Conservation (phyloP, 495 filamentous ascomycete genomes). For the Apodospora peruviana region DNA sequence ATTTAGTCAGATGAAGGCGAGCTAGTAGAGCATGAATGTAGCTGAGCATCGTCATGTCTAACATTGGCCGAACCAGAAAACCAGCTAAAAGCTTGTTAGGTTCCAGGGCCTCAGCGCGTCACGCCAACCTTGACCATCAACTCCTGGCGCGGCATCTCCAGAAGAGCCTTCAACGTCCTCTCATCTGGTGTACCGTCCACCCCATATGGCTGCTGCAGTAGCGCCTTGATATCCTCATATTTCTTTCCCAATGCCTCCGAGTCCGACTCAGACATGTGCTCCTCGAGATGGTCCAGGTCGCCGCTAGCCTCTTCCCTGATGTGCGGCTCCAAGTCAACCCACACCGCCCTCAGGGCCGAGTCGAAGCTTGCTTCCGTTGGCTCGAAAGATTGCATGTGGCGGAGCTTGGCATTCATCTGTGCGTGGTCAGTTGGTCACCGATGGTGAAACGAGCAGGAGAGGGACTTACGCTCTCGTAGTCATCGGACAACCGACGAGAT, state of each 20-base stretch:
- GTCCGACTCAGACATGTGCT: conserved; percentile 14
- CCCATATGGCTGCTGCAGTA: conserved; percentile 25
- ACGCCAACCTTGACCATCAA: not conserved
- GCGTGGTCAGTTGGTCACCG: not conserved
- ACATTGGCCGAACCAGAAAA: too few species aligned
- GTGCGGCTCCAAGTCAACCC: conserved; percentile 28
- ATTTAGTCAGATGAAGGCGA: too few species aligned
- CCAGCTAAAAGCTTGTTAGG: too few species aligned
- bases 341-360: conserved; percentile 19
- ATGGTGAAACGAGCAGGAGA: not conserved
- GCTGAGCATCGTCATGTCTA: too few species aligned
- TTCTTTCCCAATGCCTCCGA: conserved; percentile 18
- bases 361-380: conserved; percentile 18
- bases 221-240: conserved; percentile 22
- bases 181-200: conserved; percentile 16
- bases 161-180: conserved; percentile 14
- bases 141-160: conserved; percentile 14
- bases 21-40: too few species aligned
- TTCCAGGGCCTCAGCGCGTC: too few species aligned
- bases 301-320: conserved; percentile 17
- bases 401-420: conserved; percentile 24
- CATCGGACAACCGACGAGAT: conserved; percentile 16
- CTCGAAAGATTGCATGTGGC: conserved; percentile 18
- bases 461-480: conserved; percentile 20
- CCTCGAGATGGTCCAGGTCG: conserved; percentile 20